phyloP scores from a whole-genome alignment of 2,329 filamentous ascomycete genomes.

The Arthrobotrys musiformis region DNA sequence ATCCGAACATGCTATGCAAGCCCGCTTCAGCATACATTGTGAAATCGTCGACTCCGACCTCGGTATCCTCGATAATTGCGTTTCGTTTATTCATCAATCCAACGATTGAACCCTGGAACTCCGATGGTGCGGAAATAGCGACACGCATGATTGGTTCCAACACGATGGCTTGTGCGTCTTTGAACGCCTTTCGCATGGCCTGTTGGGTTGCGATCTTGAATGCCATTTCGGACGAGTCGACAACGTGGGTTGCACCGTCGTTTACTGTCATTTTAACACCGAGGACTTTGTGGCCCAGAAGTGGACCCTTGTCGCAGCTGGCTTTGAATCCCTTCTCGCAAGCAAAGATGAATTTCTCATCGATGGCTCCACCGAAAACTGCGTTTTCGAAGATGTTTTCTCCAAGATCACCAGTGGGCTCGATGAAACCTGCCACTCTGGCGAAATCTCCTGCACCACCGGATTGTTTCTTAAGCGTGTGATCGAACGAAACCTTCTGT shows the following conservation, averaged over 20 bases:
- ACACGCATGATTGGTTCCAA: slow-evolving; percentile 99
- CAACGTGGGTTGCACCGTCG: slow-evolving; percentile 96
- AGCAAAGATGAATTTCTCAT: slow-evolving; percentile 93
- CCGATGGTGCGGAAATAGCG: slow-evolving; percentile 90
- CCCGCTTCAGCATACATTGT: slow-evolving; percentile 91
- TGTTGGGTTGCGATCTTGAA: slow-evolving; percentile 96
- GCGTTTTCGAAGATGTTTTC: slow-evolving; percentile 87
- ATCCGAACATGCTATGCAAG: slow-evolving; percentile 97
- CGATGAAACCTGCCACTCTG: slow-evolving; percentile 89
- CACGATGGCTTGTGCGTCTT: slow-evolving; percentile 80
- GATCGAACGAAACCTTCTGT: slow-evolving; percentile 83
- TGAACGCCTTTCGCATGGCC: slow-evolving; percentile 95
- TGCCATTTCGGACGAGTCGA: slow-evolving; percentile 94
- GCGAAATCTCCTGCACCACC: slow-evolving; percentile 96
- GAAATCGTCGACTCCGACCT: slow-evolving; percentile 93
- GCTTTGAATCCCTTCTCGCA: slow-evolving; percentile 94
- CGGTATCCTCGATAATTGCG: slow-evolving; percentile 92
- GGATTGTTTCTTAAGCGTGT: slow-evolving; percentile 91
- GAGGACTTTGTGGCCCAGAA: slow-evolving; percentile 92
- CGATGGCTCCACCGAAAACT: slow-evolving; percentile 88
- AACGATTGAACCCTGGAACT: slow-evolving; percentile 97
- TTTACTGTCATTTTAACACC: slow-evolving; percentile 91
- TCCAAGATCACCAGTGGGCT: slow-evolving; percentile 78
- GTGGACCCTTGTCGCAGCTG: slow-evolving; percentile 84
- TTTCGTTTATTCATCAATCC: slow-evolving; percentile 96